Evolutionary conservation across 345 rosid genomes (phyloP).

Genomic region (Gossypium longicalyx): DNA sequence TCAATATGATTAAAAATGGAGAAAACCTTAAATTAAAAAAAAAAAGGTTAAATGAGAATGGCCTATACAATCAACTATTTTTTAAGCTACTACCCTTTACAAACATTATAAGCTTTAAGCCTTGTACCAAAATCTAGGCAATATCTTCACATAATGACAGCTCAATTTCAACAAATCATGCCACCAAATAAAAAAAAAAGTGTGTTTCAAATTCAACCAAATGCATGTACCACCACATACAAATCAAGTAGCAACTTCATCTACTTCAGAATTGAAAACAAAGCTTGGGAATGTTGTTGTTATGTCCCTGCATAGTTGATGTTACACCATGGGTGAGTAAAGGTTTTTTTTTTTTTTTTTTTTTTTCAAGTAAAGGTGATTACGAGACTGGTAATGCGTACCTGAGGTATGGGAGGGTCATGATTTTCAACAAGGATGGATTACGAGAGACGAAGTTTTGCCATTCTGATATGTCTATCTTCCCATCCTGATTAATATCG

Average conservation of each 20-base stretch:
- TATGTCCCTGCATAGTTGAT: slow-evolving; percentile 64
- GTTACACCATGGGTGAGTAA: not conserved
- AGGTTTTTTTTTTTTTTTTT: too few relatives aligned
- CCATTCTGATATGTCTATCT: slow-evolving; percentile 87
- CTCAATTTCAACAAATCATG: slow-evolving; percentile 6
- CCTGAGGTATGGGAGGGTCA: slow-evolving; percentile 96
- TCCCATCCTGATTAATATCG: slow-evolving; percentile 79
- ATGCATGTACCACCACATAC: not conserved
- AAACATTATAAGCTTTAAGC: not conserved
- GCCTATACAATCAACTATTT: slow-evolving; percentile 9
- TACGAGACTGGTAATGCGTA: slow-evolving; percentile 16
- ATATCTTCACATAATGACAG: not conserved
- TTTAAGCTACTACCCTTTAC: not conserved
- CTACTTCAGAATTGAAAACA: slow-evolving; percentile 88
- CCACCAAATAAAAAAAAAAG: not conserved
- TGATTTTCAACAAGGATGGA: slow-evolving; percentile 84
- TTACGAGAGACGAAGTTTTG: slow-evolving; percentile 70
- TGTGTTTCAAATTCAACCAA: not conserved
- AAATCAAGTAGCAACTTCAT: slow-evolving; percentile 66
- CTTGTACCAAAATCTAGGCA: not conserved
- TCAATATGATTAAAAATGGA: not conserved
- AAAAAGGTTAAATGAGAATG: not conserved
- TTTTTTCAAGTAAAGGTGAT: not conserved
- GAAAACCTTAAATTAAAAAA: not conserved
- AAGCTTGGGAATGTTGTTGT: slow-evolving; percentile 95